A percentile compares a stretch with the other conserved stretches of the same genome.
phyloP scores from a whole-genome alignment of 345 rosid genomes.

The Dipteronia dyeriana region DNA sequence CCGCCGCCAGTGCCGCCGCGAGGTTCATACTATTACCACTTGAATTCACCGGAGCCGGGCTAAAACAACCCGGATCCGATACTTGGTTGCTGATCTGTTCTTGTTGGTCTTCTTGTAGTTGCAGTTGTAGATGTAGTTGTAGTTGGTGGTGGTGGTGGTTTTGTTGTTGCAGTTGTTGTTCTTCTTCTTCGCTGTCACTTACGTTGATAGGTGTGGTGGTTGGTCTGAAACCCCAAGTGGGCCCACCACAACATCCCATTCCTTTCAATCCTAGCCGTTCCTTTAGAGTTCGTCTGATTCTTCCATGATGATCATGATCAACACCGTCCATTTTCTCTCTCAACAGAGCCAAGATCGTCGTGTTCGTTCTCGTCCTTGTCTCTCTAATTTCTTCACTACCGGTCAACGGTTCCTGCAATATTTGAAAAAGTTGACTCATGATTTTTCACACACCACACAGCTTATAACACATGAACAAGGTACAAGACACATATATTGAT shows the following conservation, averaged over 20 bases:
- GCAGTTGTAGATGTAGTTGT: not conserved
- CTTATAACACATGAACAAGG: not conserved
- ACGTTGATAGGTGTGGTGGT: slow-evolving; percentile 40
- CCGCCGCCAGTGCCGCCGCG: slow-evolving; percentile 87
- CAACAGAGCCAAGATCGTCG: slow-evolving; percentile 55
- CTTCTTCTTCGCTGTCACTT: slow-evolving; percentile 43
- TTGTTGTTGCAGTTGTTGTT: not conserved
- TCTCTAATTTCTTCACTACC: slow-evolving; percentile 20
- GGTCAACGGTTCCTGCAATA: slow-evolving; percentile 45
- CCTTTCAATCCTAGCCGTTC: slow-evolving; percentile 68
- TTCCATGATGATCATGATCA: slow-evolving; percentile 27
- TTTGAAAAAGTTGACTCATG: slow-evolving; percentile 46
- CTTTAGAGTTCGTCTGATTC: slow-evolving; percentile 40
- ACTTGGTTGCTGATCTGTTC: not conserved
- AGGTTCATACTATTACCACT: slow-evolving; percentile 60
- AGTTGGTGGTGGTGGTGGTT: not conserved
- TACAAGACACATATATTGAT: not conserved
- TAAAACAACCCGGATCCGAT: slow-evolving; percentile 25
- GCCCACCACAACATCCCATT: slow-evolving; percentile 79
- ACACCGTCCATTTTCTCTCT: slow-evolving; percentile 56
- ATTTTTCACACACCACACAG: slow-evolving; percentile 21
- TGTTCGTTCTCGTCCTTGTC: slow-evolving; percentile 21
- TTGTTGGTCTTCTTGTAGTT: not conserved
- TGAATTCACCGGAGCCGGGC: slow-evolving; percentile 23
- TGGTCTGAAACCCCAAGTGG: slow-evolving; percentile 53